Percentiles rank a stretch among this genome's conserved stretches.
Evolutionary conservation across 208 protist genomes (phyloP).

Genomic region (Herpetomonas tarakana): DNA sequence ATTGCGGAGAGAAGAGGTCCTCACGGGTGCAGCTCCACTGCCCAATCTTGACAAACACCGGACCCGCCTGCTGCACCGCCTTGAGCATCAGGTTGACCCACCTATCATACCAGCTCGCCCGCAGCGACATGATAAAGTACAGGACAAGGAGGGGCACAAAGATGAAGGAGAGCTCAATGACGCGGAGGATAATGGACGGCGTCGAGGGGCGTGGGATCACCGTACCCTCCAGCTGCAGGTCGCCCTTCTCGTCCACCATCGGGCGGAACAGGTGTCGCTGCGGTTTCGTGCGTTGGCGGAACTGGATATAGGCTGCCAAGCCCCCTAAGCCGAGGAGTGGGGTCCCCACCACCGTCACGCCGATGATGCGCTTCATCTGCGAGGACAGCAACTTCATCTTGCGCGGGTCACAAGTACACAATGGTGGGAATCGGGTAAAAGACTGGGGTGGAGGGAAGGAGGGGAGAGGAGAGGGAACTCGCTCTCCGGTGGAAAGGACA

Average conservation of each 20-base stretch:
- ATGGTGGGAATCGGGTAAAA: no score
- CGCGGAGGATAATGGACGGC: constrained; percentile 37
- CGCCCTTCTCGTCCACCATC: constrained; percentile 56
- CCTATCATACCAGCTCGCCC: constrained; percentile 42
- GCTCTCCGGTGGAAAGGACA: no score
- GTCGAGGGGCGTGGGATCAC: constrained; percentile 33
- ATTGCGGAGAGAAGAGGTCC: constrained; percentile 82
- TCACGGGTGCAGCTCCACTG: constrained; percentile 90
- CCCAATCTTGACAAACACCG: constrained; percentile 89
- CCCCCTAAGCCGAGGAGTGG: constrained; percentile 49
- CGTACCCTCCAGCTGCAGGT: constrained; percentile 60
- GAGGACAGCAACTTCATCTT: constrained; percentile 21
- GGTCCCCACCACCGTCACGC: constrained; percentile 30
- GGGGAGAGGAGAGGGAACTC: no score
- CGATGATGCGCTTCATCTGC: constrained; percentile 11
- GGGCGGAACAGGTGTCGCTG: constrained; percentile 53
- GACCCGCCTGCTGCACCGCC: constrained; percentile 76
- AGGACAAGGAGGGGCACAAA: constrained; percentile 73
- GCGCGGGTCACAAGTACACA: no score
- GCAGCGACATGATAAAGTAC: constrained; percentile 68
- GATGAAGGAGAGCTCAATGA: constrained; percentile 56
- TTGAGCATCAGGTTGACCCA: constrained; percentile 71
- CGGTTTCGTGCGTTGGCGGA: constrained; percentile 51
- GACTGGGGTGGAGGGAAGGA: no score
- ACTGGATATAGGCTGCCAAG: constrained; percentile 58